These are phyloP conservation scores for Colletotrichum musicola DNA, from an alignment of 2,329 filamentous ascomycete species.

Conservation along the genomic window DNA sequence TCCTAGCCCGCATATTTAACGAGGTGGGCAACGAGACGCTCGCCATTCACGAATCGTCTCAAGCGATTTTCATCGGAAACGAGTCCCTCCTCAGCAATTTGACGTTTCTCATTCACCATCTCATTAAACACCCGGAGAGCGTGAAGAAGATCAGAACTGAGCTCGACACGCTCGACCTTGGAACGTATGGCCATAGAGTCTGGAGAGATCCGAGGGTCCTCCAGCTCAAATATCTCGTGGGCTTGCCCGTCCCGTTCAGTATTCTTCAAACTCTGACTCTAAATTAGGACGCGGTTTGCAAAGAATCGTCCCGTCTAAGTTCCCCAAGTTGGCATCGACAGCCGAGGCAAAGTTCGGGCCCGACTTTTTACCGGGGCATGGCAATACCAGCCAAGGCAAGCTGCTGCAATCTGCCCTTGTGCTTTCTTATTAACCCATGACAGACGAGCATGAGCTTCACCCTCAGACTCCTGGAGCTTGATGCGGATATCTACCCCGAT, in stretches of 20 bases:
- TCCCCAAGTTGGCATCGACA: conserved; percentile 40
- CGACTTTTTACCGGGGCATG: conserved; percentile 14
- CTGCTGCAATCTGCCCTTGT: neutral
- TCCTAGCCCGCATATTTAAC: conserved; percentile 28
- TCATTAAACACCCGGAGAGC: conserved; percentile 32
- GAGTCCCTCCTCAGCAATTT: conserved; percentile 41
- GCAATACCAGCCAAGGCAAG: conserved; percentile 34
- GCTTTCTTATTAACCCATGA: neutral
- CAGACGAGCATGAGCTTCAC: conserved; percentile 40
- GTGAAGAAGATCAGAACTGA: conserved; percentile 30
- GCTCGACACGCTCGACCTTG: conserved; percentile 35
- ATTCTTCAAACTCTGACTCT: neutral
- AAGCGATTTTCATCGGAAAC: conserved; percentile 41
- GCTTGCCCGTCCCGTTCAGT: neutral
- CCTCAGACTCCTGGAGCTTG: conserved; percentile 33
- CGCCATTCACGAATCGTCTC: conserved; percentile 32
- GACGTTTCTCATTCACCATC: conserved; percentile 35
- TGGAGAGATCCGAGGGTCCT: conserved; percentile 34
- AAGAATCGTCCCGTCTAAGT: conserved; percentile 40
- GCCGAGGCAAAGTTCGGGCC: conserved; percentile 28
- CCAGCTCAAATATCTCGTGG: conserved; percentile 35
- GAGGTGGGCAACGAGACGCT: conserved; percentile 30
- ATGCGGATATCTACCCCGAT: conserved; percentile 28
- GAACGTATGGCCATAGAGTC: conserved; percentile 26
- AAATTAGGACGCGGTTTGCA: conserved; percentile 37